Evolutionary conservation across 352 stramenopile species (phyloP), one percentile per base, ranked within the genome.

Genomic region (Phytopythium boreale): DNA sequence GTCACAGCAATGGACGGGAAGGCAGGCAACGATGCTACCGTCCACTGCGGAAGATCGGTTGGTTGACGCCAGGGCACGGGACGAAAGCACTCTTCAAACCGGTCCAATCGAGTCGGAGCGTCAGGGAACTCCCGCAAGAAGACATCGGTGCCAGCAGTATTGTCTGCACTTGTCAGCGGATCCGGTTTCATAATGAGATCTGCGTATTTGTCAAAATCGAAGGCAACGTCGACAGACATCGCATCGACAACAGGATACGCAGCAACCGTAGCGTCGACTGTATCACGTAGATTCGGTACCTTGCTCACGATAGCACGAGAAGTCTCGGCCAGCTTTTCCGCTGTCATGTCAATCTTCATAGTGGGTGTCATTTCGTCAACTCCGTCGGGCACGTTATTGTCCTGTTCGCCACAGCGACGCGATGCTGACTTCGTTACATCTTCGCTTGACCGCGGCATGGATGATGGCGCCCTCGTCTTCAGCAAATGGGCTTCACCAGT

Each of bases 1-100:
- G 63, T 26, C 17, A 59, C 47, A 1, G 17, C n/a, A 27, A 76
- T 71, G 6, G 20, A 68, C 10, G 68, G 57, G 46, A 75, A 77
- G 0, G 22, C 6, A 2, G 61, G 63, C 12, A 71, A 26, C 7
- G 37, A 44, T 15, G 37, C 31, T 17, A 49, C 29, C 0, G 44
- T 51, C 49, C 39, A 71, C 1, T 19, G 37, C 0, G 60, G 60
- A 20, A 17, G 4, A 1, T 1, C 1, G 4, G 5, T 15, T 41
- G 0, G n/a, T 10, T 10, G 11, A 9, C 34, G 0, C 44, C 58
- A 72, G 0, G 52, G 59, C 44, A 70, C 56, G 4, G 62, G 50
- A 0, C 24, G 6, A 36, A 63, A 69, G 15, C 59, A 71, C 15
- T 71, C 67, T 15, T 22, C 0, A 15, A 77, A 39, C 0, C 26